phyloP scores from a whole-genome alignment of 768 basidiomycete genomes.

The Boletus edulis region DNA sequence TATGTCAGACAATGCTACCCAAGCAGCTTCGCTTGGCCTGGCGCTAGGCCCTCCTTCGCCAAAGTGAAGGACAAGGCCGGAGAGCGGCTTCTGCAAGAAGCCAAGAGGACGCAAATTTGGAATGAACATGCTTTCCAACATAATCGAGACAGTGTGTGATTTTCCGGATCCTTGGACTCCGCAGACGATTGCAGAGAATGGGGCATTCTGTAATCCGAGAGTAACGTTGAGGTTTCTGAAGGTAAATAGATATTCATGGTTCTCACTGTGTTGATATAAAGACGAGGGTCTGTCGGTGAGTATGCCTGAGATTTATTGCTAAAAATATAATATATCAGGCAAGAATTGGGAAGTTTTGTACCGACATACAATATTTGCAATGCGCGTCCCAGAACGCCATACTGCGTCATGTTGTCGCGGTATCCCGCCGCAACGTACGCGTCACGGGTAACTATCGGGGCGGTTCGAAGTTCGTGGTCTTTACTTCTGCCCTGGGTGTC shows the following conservation, averaged over 20 bases:
- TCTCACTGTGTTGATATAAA: conserved; percentile 68
- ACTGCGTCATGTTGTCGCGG: conserved; percentile 43
- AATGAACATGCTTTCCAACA: conserved; percentile 73
- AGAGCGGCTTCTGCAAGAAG: conserved; percentile 48
- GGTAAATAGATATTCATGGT: not conserved
- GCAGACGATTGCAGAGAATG: conserved; percentile 73
- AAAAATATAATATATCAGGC: not conserved
- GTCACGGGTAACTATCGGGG: conserved; percentile 53
- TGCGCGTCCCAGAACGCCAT: conserved; percentile 58
- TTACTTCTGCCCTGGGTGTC: conserved; percentile 24
- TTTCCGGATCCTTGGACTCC: conserved; percentile 79
- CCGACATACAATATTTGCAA: conserved; percentile 43
- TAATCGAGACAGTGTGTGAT: conserved; percentile 66
- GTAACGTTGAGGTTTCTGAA: not conserved
- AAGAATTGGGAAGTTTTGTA: not conserved
- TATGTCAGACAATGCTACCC: conserved; percentile 44
- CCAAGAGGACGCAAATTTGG: conserved; percentile 49
- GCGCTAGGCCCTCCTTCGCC: conserved; percentile 61
- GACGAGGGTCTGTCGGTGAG: conserved; percentile 42
- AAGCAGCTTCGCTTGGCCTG: conserved; percentile 66
- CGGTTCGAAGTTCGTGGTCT: conserved; percentile 38
- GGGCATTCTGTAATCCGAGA: conserved; percentile 51
- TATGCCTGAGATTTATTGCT: conserved; percentile 32
- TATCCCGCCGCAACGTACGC: conserved; percentile 40
- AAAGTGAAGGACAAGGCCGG: conserved; percentile 66